Conservation (phyloP, 495 filamentous ascomycete species). For the Oidiodendron maius region DNA sequence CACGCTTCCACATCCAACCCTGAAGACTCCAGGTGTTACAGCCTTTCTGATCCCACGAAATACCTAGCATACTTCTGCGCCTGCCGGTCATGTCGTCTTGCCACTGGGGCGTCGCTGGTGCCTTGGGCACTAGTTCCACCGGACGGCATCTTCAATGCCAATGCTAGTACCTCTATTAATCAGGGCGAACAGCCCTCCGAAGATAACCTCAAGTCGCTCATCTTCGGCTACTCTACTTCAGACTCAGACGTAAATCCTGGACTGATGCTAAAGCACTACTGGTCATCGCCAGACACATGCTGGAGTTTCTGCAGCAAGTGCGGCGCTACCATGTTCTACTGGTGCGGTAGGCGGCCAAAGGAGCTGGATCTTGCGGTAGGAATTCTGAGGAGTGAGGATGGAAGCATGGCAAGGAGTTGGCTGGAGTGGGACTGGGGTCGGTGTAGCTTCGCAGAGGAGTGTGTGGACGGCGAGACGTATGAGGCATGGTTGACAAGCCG, state of each 20-base stretch:
- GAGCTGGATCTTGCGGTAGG: slow-evolving; percentile 4
- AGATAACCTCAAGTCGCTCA: neutral
- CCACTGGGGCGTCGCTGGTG: neutral
- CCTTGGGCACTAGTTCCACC: neutral
- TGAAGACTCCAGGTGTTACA: neutral
- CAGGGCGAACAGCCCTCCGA: neutral
- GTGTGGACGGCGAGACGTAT: neutral
- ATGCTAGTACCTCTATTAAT: too few species aligned
- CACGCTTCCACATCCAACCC: neutral
- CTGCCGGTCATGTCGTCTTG: slow-evolving; percentile 6
- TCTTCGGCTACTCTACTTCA: neutral
- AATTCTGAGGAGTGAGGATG: slow-evolving; percentile 6
- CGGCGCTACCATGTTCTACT: slow-evolving; percentile 4
- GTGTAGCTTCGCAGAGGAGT: slow-evolving; percentile 3
- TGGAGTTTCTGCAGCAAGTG: slow-evolving; percentile 4
- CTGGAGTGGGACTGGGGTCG: slow-evolving; percentile 6
- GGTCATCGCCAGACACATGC: slow-evolving; percentile 1
- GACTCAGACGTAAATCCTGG: neutral
- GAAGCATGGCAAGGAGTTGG: slow-evolving; percentile 9
- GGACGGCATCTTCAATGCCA: slow-evolving; percentile 1
- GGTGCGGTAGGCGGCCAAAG: slow-evolving; percentile 4
- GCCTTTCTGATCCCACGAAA: slow-evolving; percentile 4
- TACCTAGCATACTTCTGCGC: slow-evolving; percentile 7
- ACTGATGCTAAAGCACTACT: slow-evolving; percentile 3
- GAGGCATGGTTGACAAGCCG: neutral